A percentile compares a stretch with the other conserved stretches of the same genome.
phyloP scores from a whole-genome alignment of 179 eudicot genomes.

The Silene noctiflora region DNA sequence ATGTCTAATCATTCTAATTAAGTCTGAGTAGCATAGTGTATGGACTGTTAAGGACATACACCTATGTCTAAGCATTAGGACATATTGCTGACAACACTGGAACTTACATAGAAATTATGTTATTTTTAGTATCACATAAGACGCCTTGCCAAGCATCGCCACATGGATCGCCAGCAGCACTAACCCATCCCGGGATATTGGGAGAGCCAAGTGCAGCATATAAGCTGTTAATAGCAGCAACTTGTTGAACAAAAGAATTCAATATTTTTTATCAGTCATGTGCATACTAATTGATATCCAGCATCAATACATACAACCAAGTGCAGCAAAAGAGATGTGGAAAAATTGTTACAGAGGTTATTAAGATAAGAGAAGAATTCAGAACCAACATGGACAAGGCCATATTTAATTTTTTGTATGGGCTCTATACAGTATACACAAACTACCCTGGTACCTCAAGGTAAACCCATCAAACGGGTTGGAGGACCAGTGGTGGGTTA shows the following conservation, averaged over 20 bases:
- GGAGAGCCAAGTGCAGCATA: conserved; percentile 78
- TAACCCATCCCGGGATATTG: conserved; percentile 76
- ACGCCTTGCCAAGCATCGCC: conserved; percentile 91
- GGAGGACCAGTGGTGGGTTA: too few species aligned
- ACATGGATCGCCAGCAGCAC: conserved; percentile 89
- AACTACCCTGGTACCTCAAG: too few species aligned
- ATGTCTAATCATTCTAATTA: too few species aligned
- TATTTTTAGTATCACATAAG: conserved; percentile 45
- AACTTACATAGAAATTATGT: conserved; percentile 59
- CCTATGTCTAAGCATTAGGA: neutral
- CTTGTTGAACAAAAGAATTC: conserved; percentile 37
- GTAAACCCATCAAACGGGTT: too few species aligned
- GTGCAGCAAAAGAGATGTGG: neutral
- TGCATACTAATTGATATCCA: neutral
- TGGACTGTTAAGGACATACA: too few species aligned
- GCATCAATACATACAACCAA: conserved; percentile 11
- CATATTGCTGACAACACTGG: neutral
- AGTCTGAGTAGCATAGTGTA: too few species aligned
- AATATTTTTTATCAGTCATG: conserved; percentile 7
- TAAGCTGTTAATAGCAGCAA: conserved; percentile 82
- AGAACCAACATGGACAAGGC: too few species aligned
- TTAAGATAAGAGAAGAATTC: neutral
- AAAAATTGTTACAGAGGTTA: neutral
- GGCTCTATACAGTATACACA: neutral
- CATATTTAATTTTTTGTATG: neutral